phyloP scores from a whole-genome alignment of 192 early-diverging fungal genomes.

The Backusella mclennaniae region DNA sequence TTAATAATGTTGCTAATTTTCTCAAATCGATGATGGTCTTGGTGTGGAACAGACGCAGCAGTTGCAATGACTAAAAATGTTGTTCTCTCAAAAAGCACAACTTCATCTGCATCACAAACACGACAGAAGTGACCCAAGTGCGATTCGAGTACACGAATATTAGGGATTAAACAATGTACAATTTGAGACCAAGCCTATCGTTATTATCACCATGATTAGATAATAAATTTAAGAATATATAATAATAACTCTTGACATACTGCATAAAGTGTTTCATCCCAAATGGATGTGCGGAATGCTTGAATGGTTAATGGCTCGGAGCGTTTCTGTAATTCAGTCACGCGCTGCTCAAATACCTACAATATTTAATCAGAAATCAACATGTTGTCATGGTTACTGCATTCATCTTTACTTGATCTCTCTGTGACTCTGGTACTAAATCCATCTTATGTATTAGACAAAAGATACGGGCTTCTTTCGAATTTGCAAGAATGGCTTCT shows the following conservation, averaged over 20 bases:
- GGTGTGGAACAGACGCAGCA: conserved; percentile 54
- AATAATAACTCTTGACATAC: conserved; percentile 34
- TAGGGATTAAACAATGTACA: conserved; percentile 93
- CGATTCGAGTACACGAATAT: conserved; percentile 76
- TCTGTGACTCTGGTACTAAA: conserved; percentile 73
- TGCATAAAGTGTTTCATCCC: conserved; percentile 91
- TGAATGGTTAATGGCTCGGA: conserved; percentile 69
- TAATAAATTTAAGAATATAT: background rate
- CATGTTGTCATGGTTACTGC: background rate
- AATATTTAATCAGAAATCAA: conserved; percentile 19
- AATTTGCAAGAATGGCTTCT: conserved; percentile 75
- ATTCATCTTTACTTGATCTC: conserved; percentile 53
- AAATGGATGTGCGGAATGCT: conserved; percentile 82
- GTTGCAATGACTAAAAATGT: conserved; percentile 96
- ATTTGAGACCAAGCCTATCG: conserved; percentile 93
- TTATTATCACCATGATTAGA: background rate
- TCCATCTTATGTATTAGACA: conserved; percentile 99
- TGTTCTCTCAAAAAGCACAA: conserved; percentile 92
- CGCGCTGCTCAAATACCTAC: conserved; percentile 66
- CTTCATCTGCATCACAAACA: conserved; percentile 91
- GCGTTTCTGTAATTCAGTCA: conserved; percentile 61
- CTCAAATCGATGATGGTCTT: conserved; percentile 82
- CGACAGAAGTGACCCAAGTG: conserved; percentile 78
- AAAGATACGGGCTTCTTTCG: conserved; percentile 90
- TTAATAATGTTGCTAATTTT: conserved; percentile 92